These are phyloP conservation scores for Phycomyces blakesleeanus DNA, from an alignment of 192 early-diverging fungal genomes.

Conservation along the genomic window DNA sequence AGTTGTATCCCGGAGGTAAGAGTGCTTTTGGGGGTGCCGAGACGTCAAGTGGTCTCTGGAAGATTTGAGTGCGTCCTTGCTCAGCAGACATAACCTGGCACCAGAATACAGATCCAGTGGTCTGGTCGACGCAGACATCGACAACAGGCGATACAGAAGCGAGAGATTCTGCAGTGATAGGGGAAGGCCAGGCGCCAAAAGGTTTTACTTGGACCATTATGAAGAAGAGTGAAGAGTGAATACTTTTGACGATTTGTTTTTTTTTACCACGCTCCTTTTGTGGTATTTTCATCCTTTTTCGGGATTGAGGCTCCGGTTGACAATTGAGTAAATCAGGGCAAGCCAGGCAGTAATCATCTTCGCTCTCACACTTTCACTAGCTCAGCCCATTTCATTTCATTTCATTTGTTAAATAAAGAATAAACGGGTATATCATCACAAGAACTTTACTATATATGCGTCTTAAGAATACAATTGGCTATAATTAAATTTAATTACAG, in stretches of 20 bases:
- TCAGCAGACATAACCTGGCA: conserved; percentile 8
- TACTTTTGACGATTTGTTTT: not conserved
- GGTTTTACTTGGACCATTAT: conserved; percentile 20
- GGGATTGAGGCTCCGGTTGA: not conserved
- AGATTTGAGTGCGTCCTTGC: conserved; percentile 27
- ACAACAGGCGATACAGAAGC: not conserved
- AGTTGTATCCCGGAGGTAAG: conserved; percentile 49
- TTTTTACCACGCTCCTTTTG: not conserved
- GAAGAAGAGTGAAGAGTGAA: not conserved
- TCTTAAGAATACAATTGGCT: no score
- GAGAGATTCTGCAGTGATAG: conserved; percentile 25
- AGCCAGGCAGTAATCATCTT: not conserved
- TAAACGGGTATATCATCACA: no score
- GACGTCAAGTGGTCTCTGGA: conserved; percentile 6
- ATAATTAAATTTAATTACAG: no score
- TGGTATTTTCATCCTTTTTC: not conserved
- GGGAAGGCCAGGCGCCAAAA: conserved; percentile 31
- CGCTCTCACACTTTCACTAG: no score
- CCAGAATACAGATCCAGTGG: conserved; percentile 26
- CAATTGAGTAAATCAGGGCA: not conserved
- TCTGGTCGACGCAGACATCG: conserved; percentile 17
- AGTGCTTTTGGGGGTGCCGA: conserved; percentile 26
- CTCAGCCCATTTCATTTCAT: no score
- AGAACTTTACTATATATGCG: no score
- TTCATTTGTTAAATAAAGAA: no score